Percentiles rank a stretch among this genome's conserved stretches.
These are phyloP conservation scores for Trichosporon asahii DNA, from an alignment of 1,284 basidiomycete genomes.

Conservation along the genomic window DNA sequence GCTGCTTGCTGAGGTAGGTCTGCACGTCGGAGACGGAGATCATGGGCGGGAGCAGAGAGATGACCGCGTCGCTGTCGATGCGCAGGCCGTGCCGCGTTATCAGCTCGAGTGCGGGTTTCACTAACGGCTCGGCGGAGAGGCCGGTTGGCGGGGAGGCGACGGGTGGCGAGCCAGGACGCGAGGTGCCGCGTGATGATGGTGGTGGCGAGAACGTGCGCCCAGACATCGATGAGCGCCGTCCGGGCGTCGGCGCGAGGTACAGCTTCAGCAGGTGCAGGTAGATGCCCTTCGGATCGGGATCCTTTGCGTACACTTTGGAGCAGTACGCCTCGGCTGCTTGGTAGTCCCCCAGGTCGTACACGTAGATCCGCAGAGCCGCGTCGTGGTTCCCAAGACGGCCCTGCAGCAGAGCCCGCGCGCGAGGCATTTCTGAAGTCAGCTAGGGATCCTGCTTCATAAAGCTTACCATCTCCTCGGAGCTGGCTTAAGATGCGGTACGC, in stretches of 20 bases:
- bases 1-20: conserved; percentile 27
- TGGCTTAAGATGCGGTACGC: conserved; percentile 74
- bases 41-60: conserved; percentile 82
- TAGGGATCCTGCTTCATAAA: no score
- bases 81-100: conserved; percentile 77
- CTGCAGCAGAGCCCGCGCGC: conserved; percentile 83
- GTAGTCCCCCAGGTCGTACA: conserved; percentile 77
- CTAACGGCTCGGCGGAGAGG: conserved; percentile 48
- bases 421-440: conserved; percentile 63
- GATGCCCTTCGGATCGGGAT: conserved; percentile 62
- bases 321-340: conserved; percentile 90
- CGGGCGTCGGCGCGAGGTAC: conserved; percentile 61
- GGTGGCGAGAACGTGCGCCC: background rate
- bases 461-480: conserved; percentile 68
- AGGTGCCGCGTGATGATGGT: background rate
- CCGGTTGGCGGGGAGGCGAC: conserved; percentile 5
- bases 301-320: conserved; percentile 65
- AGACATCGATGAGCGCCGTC: background rate
- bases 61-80: conserved; percentile 72
- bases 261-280: conserved; percentile 82
- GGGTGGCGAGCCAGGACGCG: conserved; percentile 18
- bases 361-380: conserved; percentile 87
- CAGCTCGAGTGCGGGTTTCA: conserved; percentile 75
- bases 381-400: conserved; percentile 88
- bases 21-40: conserved; percentile 66